Conservation (phyloP, 768 basidiomycete genomes). For the Kwoniella botswanensis region DNA sequence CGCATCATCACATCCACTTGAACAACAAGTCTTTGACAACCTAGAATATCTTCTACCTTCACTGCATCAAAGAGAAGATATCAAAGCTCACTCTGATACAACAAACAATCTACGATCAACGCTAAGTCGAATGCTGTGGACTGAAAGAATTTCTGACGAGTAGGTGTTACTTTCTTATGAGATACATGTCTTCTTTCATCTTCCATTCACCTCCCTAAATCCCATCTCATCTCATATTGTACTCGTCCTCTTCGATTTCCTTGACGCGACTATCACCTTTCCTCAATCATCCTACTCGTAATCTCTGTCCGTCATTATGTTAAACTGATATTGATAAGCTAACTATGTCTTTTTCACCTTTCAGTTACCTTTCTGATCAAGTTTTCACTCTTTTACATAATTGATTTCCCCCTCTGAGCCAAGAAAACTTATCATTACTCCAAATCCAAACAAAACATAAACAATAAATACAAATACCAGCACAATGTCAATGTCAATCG, state of each 20-base stretch:
- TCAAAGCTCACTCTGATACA: background rate
- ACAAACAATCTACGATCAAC: background rate
- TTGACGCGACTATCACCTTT: too few species aligned
- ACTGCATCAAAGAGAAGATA: background rate
- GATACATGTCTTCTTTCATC: background rate
- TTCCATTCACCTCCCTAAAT: too few species aligned
- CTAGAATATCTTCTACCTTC: background rate
- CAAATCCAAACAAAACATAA: constrained; percentile 9
- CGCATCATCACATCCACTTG: background rate
- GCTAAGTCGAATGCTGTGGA: constrained; percentile 48
- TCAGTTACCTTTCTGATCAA: constrained; percentile 54
- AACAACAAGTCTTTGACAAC: background rate
- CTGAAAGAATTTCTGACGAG: constrained; percentile 57
- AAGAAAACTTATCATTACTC: background rate
- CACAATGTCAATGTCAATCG: constrained; percentile 3
- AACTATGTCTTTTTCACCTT: background rate
- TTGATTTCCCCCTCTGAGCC: constrained; percentile 26
- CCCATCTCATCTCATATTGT: too few species aligned
- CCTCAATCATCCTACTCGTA: too few species aligned
- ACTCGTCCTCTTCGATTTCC: too few species aligned
- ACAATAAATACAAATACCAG: background rate
- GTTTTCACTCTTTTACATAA: constrained; percentile 48
- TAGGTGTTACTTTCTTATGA: constrained; percentile 28
- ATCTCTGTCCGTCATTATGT: too few species aligned
- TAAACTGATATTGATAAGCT: too few species aligned